Base-by-base conservation (phyloP, 2,329 filamentous ascomycete species). In the Xylariales sp. region DNA sequence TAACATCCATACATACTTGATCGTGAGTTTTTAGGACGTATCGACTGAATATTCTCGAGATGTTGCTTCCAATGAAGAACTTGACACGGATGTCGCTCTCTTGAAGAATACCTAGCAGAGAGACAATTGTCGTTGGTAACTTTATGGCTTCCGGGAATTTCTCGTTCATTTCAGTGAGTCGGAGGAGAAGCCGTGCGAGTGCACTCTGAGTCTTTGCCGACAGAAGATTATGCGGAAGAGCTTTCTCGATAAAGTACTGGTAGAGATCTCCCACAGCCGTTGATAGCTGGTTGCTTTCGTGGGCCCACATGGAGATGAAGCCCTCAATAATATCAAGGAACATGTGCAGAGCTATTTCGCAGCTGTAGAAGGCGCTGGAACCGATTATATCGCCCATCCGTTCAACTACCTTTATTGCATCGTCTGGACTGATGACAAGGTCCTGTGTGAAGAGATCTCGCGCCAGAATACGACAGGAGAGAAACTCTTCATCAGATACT, bases 21-120 rank as follows among this genome's bases (percentile, higher is more conserved):
- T 94, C 87, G 50, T 98, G 93, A 31, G 84, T 72, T 48, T 83
- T 84, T 2, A 96, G 71, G n/a, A 90, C 73, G 53, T 86, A 97
- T 2, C 86, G 73, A 11, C 80, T 76, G 57, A 98, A 98, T 18
- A 98, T 71, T 5, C 70, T 68, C 1, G 88, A 78, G 14, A 97
- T 67, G 3, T 74, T 72, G 39, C 78, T 69, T 0, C 85, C 83
- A 37, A 95, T 76, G 42, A 76, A 77, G 52, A 85, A 89, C 52
- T 94, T 93, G 32, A 93, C 83, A 10, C 70, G 60, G 51, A 91
- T 77, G 37, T 77, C 70, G 1, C 83, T 80, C 12, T 74, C 68
- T 29, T 74, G 66, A 6, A 97, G 67, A 16, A 97, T 77, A 10
- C 72, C 73, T 39, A 97, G 80, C 4, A 97, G 70, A 33, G 76